phyloP scores from a whole-genome alignment of 805 yeast species.

The Wickerhamiella alocasiicola region DNA sequence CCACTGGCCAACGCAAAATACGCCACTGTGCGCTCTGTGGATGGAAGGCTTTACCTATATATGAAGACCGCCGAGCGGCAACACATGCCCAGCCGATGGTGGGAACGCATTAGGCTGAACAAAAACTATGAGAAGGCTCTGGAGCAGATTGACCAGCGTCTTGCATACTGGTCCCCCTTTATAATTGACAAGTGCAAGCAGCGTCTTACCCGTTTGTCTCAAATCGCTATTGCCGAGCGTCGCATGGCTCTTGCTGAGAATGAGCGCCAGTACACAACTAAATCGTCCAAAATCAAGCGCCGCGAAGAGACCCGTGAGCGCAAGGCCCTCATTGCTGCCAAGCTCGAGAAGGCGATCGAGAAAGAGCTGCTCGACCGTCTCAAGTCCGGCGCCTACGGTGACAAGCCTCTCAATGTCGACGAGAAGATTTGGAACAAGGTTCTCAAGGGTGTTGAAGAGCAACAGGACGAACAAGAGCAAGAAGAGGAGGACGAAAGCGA shows the following conservation, averaged over 20 bases:
- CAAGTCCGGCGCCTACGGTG: constrained; percentile 97
- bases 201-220: constrained; percentile 85
- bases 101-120: constrained; percentile 89
- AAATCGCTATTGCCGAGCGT: constrained; percentile 90
- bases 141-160: constrained; percentile 74
- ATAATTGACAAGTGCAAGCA: constrained; percentile 90
- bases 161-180: constrained; percentile 88
- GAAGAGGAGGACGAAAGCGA: constrained; percentile 36
- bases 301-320: constrained; percentile 91
- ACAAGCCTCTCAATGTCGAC: constrained; percentile 92
- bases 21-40: constrained; percentile 28
- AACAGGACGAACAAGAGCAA: constrained; percentile 45
- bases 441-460: constrained; percentile 61
- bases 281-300: constrained; percentile 86
- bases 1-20: constrained; percentile 67
- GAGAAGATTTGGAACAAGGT: constrained; percentile 93
- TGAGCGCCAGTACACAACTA: constrained; percentile 87
- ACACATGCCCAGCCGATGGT: constrained; percentile 81
- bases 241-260: constrained; percentile 81
- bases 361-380: constrained; percentile 87
- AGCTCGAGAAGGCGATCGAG: constrained; percentile 91
- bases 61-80: constrained; percentile 98
- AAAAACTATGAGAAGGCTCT: constrained; percentile 83
- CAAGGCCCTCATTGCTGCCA: constrained; percentile 93
- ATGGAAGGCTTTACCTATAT: constrained; percentile 36